These are phyloP conservation scores for Tetrahymena malaccensis DNA, from an alignment of 73 alveolate species.

Conservation along the genomic window DNA sequence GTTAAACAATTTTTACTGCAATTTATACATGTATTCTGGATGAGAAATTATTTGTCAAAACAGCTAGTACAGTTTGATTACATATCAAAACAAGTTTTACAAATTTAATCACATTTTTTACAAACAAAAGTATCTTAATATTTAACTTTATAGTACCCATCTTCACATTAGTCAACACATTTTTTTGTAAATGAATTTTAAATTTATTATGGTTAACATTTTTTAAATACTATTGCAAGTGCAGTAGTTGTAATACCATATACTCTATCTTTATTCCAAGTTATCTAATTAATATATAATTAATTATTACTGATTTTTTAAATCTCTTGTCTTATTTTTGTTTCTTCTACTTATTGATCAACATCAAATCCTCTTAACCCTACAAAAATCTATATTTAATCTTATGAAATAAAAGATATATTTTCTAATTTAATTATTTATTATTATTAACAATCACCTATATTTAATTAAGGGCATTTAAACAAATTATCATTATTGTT, in stretches of 20 bases:
- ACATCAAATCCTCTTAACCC: neutral
- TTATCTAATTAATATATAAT: no score
- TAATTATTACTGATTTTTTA: no score
- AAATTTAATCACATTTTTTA: no score
- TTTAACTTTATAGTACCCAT: neutral
- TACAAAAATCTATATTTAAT: no score
- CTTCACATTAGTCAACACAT: neutral
- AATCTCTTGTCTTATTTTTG: neutral
- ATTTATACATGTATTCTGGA: neutral
- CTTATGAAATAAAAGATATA: no score
- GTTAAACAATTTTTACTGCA: neutral
- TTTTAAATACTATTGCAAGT: neutral
- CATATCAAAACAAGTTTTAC: neutral
- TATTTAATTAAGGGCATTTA: no score
- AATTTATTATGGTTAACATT: no score
- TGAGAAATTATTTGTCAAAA: no score
- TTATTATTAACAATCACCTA: no score
- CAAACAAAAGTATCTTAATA: neutral
- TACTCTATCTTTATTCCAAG: neutral
- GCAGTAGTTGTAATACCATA: neutral
- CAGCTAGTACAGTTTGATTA: neutral
- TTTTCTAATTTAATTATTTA: no score
- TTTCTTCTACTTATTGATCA: neutral
- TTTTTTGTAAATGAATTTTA: neutral
- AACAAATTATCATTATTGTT: no score